Conservation (phyloP, 1,284 basidiomycete genomes). For the Ceratobasidium sp. region DNA sequence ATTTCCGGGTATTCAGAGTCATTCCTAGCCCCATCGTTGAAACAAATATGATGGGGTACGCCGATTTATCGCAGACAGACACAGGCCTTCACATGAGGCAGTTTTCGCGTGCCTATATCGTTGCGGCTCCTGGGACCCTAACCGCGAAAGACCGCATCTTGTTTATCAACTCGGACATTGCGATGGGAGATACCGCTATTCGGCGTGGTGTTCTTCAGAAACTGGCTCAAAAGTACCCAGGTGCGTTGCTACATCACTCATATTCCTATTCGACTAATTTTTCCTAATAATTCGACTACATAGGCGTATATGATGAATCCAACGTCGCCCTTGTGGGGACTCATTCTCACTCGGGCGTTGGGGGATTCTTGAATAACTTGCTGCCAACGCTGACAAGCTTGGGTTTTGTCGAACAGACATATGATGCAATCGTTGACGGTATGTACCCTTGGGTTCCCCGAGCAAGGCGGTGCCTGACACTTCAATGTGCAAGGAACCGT, state of each 20-base stretch:
- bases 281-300: conserved; percentile 54
- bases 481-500: conserved; percentile 73
- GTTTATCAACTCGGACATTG: conserved; percentile 76
- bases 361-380: conserved; percentile 76
- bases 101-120: conserved; percentile 74
- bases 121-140: conserved; percentile 66
- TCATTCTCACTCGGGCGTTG: conserved; percentile 81
- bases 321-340: conserved; percentile 84
- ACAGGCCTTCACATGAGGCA: conserved; percentile 81
- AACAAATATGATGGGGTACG: conserved; percentile 86
- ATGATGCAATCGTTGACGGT: conserved; percentile 54
- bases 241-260: too few relatives aligned
- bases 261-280: too few relatives aligned
- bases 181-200: conserved; percentile 77
- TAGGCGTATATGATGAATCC: conserved; percentile 71
- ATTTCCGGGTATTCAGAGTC: neutral
- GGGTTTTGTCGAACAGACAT: conserved; percentile 67
- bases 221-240: conserved; percentile 62
- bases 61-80: conserved; percentile 72
- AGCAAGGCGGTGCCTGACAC: conserved; percentile 61
- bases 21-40: conserved; percentile 58
- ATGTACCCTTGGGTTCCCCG: neutral
- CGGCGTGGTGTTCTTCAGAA: conserved; percentile 73
- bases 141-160: conserved; percentile 68
- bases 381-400: conserved; percentile 80